Percentiles rank a stretch among this genome's conserved stretches.
phyloP scores from a whole-genome alignment of 2,329 filamentous ascomycete genomes.

The Mariannaea sp. region DNA sequence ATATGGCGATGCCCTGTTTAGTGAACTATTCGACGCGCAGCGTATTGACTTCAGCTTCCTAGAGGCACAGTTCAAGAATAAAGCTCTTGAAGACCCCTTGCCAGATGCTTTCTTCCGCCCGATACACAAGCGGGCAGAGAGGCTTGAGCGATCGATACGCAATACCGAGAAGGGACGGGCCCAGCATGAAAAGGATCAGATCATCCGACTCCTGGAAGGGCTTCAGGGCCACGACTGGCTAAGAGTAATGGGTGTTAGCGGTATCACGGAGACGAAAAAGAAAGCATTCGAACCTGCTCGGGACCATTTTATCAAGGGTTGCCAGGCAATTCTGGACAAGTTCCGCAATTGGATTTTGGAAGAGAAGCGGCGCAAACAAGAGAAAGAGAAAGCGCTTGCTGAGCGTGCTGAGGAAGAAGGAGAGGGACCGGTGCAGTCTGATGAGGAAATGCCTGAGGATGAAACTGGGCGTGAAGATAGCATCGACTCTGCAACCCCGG shows the following conservation, averaged over 20 bases:
- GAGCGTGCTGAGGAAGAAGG: conserved; percentile 43
- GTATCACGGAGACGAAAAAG: conserved; percentile 81
- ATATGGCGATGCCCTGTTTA: conserved; percentile 62
- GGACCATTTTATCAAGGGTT: conserved; percentile 82
- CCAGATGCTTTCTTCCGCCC: conserved; percentile 59
- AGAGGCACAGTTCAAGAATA: conserved; percentile 51
- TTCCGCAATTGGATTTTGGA: conserved; percentile 87
- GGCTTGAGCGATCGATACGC: conserved; percentile 64
- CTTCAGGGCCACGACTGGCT: conserved; percentile 93
- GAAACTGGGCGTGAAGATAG: conserved; percentile 64
- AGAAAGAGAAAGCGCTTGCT: conserved; percentile 65
- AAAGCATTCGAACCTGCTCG: conserved; percentile 87
- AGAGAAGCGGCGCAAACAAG: conserved; percentile 80
- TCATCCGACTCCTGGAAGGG: conserved; percentile 73
- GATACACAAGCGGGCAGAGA: conserved; percentile 62
- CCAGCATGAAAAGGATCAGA: conserved; percentile 69
- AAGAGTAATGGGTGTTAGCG: conserved; percentile 86
- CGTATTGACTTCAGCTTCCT: conserved; percentile 61
- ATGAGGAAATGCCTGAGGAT: conserved; percentile 38
- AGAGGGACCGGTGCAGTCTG: conserved; percentile 31
- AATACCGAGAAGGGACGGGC: conserved; percentile 68
- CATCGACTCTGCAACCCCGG: conserved; percentile 49
- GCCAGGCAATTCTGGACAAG: conserved; percentile 81
- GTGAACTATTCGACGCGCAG: conserved; percentile 60
- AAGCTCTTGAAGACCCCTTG: conserved; percentile 57